Evolutionary conservation across 2,329 filamentous ascomycete genomes (phyloP), one percentile per base, ranked within the genome.

Genomic region (Magnaporthiopsis rhizophila): DNA sequence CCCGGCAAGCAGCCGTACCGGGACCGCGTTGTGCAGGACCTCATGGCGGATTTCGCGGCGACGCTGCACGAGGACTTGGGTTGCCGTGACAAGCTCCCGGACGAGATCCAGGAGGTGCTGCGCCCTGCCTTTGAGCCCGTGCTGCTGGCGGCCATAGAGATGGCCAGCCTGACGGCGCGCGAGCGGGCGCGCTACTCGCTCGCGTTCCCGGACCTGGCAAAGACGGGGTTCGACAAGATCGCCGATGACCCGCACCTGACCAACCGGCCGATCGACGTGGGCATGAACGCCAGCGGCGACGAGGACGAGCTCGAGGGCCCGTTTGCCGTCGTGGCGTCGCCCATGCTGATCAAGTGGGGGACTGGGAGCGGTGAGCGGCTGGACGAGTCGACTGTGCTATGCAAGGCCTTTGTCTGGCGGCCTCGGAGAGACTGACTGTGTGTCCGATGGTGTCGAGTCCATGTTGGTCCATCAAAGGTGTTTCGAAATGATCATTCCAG

Each of bases 261-360:
- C 58, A 60, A 60, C 30, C 7, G 58, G 58, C 24, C 21, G 9
- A 28, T 11, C 30, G 30, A 30, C 36, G 21, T 32, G 7, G 36
- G 36, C 30, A 60, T 60, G 21, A 36, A 34, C 15, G 58, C 30
- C 58, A 36, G 58, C n/a, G 58, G 58, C 21, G 45, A 53, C 8
- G 58, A 36, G n/a, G 58, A 60, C 30, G 58, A 60, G 58, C 13
- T 36, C 26, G 58, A 36, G 13, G 58, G n/a, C 4, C 24, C 30
- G 30, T n/a, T 60, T 32, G 45, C 45, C 15, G 15, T 60, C 30
- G 58, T 60, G 1, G 58, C 58, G 9, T 60, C 58, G 21, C 58
- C 58, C 24, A 60, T 60, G 58, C 58, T 60, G 58, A 7, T 60
- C 21, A 60, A 60, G 30, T 60, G 58, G 58, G 58, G 58, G 6